Percentiles rank a stretch among this genome's conserved stretches.
Conservation (phyloP, 495 filamentous ascomycete species). For the Geopyxis carbonaria region DNA sequence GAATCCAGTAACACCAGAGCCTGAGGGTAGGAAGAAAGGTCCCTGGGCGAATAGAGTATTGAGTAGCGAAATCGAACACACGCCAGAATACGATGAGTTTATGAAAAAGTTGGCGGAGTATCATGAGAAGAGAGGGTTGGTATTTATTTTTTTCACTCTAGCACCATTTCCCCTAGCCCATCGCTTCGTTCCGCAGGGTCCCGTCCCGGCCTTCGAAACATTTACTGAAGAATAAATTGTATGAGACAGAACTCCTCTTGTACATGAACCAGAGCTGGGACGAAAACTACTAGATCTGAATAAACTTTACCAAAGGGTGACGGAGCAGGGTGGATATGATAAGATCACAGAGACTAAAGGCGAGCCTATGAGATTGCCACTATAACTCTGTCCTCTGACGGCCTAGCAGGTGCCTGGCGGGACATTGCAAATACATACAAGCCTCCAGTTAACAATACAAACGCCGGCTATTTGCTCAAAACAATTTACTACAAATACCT, state of each 20-base stretch:
- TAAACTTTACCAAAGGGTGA: constrained; percentile 51
- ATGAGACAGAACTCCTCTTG: constrained; percentile 22
- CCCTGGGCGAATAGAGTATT: constrained; percentile 28
- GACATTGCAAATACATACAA: constrained; percentile 50
- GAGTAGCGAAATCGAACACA: constrained; percentile 34
- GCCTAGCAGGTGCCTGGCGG: constrained; percentile 44
- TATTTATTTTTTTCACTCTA: too few species aligned
- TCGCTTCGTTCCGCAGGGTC: neutral
- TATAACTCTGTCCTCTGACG: neutral
- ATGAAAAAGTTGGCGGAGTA: constrained; percentile 46
- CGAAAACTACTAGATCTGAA: constrained; percentile 50
- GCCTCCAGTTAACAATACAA: constrained; percentile 42
- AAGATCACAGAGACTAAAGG: constrained; percentile 57
- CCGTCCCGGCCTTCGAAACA: neutral
- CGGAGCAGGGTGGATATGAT: constrained; percentile 61
- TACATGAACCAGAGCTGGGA: constrained; percentile 58
- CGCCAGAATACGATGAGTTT: constrained; percentile 51
- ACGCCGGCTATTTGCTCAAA: constrained; percentile 62
- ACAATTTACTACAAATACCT: constrained; percentile 70
- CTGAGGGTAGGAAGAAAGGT: constrained; percentile 20
- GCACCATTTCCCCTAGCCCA: too few species aligned
- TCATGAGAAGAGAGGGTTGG: constrained; percentile 50
- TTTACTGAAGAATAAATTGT: neutral
- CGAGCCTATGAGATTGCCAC: constrained; percentile 1
- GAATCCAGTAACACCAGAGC: too few species aligned